A percentile compares a stretch with the other conserved stretches of the same genome.
Evolutionary conservation across 1,139 yeast species (phyloP).

Genomic region (Kodamaea derodonti): DNA sequence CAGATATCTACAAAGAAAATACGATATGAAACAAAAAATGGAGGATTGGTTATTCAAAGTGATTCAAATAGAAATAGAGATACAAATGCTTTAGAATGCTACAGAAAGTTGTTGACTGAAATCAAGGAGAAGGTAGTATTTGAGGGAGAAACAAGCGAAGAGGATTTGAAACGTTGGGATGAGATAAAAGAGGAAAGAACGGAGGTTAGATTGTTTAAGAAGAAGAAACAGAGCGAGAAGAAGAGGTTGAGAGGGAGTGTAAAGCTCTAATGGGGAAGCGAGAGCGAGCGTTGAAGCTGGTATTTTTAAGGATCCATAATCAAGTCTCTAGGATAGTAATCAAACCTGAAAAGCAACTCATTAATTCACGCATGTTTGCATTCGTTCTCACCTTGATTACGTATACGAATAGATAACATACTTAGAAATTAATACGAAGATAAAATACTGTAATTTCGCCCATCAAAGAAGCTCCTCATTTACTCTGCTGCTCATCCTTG

Average conservation of each 20-base stretch:
- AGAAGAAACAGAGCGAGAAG: conserved; percentile 53
- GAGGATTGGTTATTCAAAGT: conserved; percentile 61
- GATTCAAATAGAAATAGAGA: conserved; percentile 60
- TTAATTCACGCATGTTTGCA: too few species aligned
- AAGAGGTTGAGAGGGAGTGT: conserved; percentile 40
- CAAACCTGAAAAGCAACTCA: too few species aligned
- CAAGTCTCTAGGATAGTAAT: too few species aligned
- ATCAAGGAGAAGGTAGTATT: conserved; percentile 47
- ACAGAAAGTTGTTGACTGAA: conserved; percentile 52
- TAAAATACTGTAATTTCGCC: too few species aligned
- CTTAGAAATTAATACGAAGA: too few species aligned
- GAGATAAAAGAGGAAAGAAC: conserved; percentile 42
- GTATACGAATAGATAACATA: too few species aligned
- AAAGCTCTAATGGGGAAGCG: too few species aligned
- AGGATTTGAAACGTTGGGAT: conserved; percentile 54
- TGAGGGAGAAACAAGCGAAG: conserved; percentile 47
- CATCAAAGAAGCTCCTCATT: too few species aligned
- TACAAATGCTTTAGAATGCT: conserved; percentile 56
- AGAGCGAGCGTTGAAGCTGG: too few species aligned
- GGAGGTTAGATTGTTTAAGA: conserved; percentile 47
- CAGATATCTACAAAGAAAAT: conserved; percentile 41
- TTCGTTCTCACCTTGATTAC: too few species aligned
- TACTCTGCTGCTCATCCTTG: too few species aligned
- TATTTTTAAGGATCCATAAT: too few species aligned
- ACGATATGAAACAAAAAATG: conserved; percentile 52